These are phyloP conservation scores for Gastrolobium villosum DNA, from an alignment of 306 rosid genomes.

Conservation along the genomic window DNA sequence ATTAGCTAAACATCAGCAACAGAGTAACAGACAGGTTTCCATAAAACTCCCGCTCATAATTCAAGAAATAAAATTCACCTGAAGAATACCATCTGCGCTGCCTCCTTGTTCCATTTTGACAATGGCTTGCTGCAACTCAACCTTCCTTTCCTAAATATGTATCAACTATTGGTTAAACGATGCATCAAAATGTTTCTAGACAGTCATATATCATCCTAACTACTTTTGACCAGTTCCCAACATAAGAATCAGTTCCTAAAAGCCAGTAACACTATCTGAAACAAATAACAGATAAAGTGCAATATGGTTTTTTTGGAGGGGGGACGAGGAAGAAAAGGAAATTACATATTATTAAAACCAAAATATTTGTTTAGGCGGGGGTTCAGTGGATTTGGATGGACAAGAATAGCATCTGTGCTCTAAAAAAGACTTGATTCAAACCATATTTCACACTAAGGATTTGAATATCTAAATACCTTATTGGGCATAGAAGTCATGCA, in stretches of 20 bases:
- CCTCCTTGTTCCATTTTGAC: slow-evolving; percentile 95
- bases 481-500: background rate
- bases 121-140: slow-evolving; percentile 92
- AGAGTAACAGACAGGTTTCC: slow-evolving; percentile 41
- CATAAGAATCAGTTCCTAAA: slow-evolving; percentile 17
- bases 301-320: background rate
- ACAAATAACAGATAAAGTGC: background rate
- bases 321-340: background rate
- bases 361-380: background rate
- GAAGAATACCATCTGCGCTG: slow-evolving; percentile 97
- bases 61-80: slow-evolving; percentile 61
- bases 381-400: background rate
- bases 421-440: background rate
- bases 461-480: background rate
- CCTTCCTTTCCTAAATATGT: slow-evolving; percentile 76
- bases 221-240: slow-evolving; percentile 13
- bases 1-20: slow-evolving; percentile 51
- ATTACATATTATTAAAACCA: background rate
- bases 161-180: slow-evolving; percentile 41
- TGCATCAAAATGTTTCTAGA: slow-evolving; percentile 41
- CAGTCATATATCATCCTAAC: slow-evolving; percentile 37
- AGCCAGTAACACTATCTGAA: slow-evolving; percentile 3
- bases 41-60: slow-evolving; percentile 29
- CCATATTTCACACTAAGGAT: slow-evolving; percentile 13
- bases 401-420: background rate